Evolutionary conservation across 805 yeast species (phyloP).

Genomic region (Ogataea parapolymorpha): DNA sequence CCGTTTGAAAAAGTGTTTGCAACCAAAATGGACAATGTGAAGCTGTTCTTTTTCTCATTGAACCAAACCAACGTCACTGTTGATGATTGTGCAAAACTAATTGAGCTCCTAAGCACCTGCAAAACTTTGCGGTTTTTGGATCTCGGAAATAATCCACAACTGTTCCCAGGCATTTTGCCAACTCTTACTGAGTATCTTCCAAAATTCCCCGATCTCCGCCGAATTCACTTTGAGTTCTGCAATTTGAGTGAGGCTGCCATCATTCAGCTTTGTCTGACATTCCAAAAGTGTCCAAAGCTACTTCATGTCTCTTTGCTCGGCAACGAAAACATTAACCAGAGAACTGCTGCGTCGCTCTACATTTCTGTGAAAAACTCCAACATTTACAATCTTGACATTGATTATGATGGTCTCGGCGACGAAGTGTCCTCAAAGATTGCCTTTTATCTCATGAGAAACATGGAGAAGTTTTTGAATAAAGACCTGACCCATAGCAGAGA

Average conservation of each 20-base stretch:
- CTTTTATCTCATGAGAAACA: slow-evolving; percentile 53
- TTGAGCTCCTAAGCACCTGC: slow-evolving; percentile 37
- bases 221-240: slow-evolving; percentile 55
- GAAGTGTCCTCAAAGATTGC: slow-evolving; percentile 53
- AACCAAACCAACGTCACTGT: slow-evolving; percentile 46
- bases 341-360: slow-evolving; percentile 48
- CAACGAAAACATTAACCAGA: slow-evolving; percentile 41
- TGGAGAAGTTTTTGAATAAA: slow-evolving; percentile 44
- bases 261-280: slow-evolving; percentile 45
- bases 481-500: slow-evolving; percentile 23
- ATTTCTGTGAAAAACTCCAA: slow-evolving; percentile 46
- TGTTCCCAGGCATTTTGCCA: slow-evolving; percentile 50
- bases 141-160: slow-evolving; percentile 48
- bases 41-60: slow-evolving; percentile 49
- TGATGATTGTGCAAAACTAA: slow-evolving; percentile 37
- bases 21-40: slow-evolving; percentile 22
- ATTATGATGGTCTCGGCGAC: slow-evolving; percentile 50
- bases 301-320: slow-evolving; percentile 56
- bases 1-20: slow-evolving; percentile 45
- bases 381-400: slow-evolving; percentile 51
- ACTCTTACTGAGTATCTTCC: slow-evolving; percentile 44
- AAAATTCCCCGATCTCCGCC: slow-evolving; percentile 39
- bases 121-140: slow-evolving; percentile 47
- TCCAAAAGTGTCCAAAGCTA: slow-evolving; percentile 45
- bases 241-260: slow-evolving; percentile 45